Base-by-base conservation (phyloP, 352 stramenopile species). In the Globisporangium solare region DNA sequence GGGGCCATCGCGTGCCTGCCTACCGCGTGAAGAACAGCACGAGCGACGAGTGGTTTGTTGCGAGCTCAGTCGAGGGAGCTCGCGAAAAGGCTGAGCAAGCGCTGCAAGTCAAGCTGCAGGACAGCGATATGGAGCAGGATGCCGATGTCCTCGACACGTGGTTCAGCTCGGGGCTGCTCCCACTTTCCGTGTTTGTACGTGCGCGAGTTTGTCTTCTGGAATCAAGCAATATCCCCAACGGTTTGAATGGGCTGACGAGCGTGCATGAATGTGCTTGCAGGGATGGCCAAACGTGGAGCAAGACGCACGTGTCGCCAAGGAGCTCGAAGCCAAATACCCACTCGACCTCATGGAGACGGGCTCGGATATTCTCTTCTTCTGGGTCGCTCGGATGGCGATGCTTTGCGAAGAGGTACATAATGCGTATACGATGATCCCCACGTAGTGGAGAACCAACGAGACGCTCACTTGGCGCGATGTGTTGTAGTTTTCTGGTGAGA, bases 331-430 rank as follows among this genome's bases (percentile, higher is more conserved):
- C 14, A 73, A 68, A 39, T 92, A 92, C 40, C 83, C 85, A 2
- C 60, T 92, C 6, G 66, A 80, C 54, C 56, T 95, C 11, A 88
- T 95, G 76, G 85, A 94, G 56, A 94, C 83, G 1, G 97, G 97
- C 14, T 95, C 97, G 31, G 97, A 99, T 71, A 99, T 99, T 75
- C 74, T 99, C 11, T 99, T 99, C 76, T 99, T 99, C 69, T 99
- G 97, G 97, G 97, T 99, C 45, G 97, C 97, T 14, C 88, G 97
- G 43, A 99, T 99, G 97, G 97, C 98, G 6, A 99, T 99, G 97
- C 93, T 99, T 55, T 98, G 96, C 54, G 83, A 99, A 72, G 88
- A 99, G 77, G 86, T 99, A 47, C n/a, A n/a, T n/a, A n/a, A n/a
- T 35, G 61, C 39, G n/a, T 49, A 31, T 21, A 50, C 49, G 46